Evolutionary conservation across 202 grass and related monocot species (phyloP).

Genomic region (Eragrostis tef): DNA sequence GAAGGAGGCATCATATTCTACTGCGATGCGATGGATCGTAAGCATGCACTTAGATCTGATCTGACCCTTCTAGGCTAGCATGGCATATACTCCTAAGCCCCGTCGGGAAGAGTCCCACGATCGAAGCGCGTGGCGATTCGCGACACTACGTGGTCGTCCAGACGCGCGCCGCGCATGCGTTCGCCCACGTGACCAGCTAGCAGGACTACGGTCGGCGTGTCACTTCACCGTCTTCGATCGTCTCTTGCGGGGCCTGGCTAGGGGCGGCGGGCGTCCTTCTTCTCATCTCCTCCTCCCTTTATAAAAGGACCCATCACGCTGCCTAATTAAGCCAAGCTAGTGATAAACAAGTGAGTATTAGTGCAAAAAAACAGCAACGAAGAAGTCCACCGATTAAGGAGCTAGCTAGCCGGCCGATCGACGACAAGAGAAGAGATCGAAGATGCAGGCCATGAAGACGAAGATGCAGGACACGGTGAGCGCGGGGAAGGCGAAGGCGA

Average conservation of each 20-base stretch:
- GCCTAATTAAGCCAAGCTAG: neutral
- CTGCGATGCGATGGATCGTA: too few relatives aligned
- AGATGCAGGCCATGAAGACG: conserved; percentile 62
- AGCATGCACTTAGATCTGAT: neutral
- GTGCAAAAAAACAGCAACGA: too few relatives aligned
- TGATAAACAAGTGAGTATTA: too few relatives aligned
- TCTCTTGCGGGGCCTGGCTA: neutral
- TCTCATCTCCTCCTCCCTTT: neutral
- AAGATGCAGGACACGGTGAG: conserved; percentile 67
- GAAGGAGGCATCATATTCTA: neutral
- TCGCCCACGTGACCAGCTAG: neutral
- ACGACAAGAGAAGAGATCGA: neutral
- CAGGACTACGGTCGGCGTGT: neutral
- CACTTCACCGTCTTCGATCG: neutral
- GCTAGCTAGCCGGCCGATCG: too few relatives aligned
- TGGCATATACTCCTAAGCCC: neutral
- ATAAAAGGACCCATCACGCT: neutral
- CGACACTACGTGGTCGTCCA: neutral
- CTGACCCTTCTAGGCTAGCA: neutral
- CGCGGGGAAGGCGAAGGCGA: conserved; percentile 57
- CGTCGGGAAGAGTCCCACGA: neutral
- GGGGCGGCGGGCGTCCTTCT: too few relatives aligned
- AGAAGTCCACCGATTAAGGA: too few relatives aligned
- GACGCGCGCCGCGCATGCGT: neutral
- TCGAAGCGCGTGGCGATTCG: neutral